A percentile compares a stretch with the other conserved stretches of the same genome.
Evolutionary conservation across 2,329 filamentous ascomycete genomes (phyloP).

Genomic region (Cytospora piceicola): DNA sequence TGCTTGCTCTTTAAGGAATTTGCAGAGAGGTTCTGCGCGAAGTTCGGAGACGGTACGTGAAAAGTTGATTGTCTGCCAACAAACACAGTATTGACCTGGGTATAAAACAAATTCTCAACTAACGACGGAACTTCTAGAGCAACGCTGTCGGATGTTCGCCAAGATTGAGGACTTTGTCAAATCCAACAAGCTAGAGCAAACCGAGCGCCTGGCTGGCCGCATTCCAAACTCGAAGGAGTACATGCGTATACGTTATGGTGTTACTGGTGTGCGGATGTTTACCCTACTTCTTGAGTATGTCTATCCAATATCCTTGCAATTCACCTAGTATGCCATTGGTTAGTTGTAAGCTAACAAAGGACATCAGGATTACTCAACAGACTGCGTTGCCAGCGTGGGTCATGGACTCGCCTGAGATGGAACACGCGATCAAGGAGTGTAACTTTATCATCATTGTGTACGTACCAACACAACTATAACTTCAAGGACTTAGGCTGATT

Average conservation of each 20-base stretch:
- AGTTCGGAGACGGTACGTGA: constrained; percentile 28
- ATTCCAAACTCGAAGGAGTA: constrained; percentile 32
- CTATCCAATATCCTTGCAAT: background rate
- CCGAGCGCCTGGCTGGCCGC: constrained; percentile 30
- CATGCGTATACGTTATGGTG: constrained; percentile 31
- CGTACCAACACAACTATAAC: background rate
- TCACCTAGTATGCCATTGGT: too few relatives aligned
- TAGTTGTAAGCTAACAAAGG: background rate
- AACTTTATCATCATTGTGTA: constrained; percentile 34
- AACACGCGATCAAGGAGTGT: constrained; percentile 28
- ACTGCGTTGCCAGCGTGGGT: constrained; percentile 28
- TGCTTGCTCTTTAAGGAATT: constrained; percentile 33
- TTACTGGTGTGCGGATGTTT: constrained; percentile 33
- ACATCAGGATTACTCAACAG: constrained; percentile 26
- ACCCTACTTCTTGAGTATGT: constrained; percentile 32
- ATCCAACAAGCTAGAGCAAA: constrained; percentile 31
- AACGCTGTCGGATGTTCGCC: constrained; percentile 29
- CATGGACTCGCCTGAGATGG: constrained; percentile 33
- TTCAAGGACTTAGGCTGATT: background rate
- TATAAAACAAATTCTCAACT: background rate
- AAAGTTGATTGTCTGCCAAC: background rate
- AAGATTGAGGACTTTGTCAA: constrained; percentile 32
- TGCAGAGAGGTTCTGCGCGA: constrained; percentile 26
- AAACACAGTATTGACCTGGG: too few relatives aligned
- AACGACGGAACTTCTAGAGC: constrained; percentile 2